Conservation (phyloP, 352 stramenopile genomes). For the Phytophthora pisi region DNA sequence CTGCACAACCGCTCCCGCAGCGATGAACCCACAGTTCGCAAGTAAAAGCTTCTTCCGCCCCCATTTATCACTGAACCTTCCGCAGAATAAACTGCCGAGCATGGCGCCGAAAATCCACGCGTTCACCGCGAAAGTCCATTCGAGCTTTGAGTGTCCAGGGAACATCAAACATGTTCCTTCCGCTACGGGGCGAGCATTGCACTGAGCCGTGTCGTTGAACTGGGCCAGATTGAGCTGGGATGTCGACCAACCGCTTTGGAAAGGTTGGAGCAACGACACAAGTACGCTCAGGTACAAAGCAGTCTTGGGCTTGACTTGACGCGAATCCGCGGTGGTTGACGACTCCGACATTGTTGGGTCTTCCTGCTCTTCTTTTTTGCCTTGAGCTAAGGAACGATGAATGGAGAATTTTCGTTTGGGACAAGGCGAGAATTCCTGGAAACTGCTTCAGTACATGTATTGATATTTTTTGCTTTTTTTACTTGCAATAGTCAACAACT, state of each 20-base stretch:
- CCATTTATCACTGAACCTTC: conserved; percentile 34
- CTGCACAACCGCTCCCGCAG: conserved; percentile 37
- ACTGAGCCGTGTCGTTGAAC: conserved; percentile 50
- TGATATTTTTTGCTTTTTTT: too few relatives aligned
- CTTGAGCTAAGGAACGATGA: background rate
- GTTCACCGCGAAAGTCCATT: conserved; percentile 43
- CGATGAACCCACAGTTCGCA: conserved; percentile 43
- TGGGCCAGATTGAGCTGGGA: conserved; percentile 58
- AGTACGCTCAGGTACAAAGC: conserved; percentile 50
- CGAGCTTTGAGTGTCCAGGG: conserved; percentile 47
- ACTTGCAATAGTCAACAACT: too few relatives aligned
- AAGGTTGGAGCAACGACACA: conserved; percentile 45
- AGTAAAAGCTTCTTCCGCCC: conserved; percentile 27
- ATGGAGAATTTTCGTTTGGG: conserved; percentile 1
- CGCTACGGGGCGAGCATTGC: conserved; percentile 41
- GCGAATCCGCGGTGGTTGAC: background rate
- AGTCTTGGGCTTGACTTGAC: conserved; percentile 27
- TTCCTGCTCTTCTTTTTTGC: background rate
- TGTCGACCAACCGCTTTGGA: conserved; percentile 64
- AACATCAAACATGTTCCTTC: conserved; percentile 62
- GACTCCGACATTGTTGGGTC: background rate
- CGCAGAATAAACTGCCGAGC: conserved; percentile 49
- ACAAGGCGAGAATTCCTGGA: background rate
- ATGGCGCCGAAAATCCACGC: conserved; percentile 65
- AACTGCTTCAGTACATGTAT: background rate